A percentile compares a stretch with the other conserved stretches of the same genome.
Conservation (phyloP, 2,329 filamentous ascomycete species). For the Cytospora chrysosperma region DNA sequence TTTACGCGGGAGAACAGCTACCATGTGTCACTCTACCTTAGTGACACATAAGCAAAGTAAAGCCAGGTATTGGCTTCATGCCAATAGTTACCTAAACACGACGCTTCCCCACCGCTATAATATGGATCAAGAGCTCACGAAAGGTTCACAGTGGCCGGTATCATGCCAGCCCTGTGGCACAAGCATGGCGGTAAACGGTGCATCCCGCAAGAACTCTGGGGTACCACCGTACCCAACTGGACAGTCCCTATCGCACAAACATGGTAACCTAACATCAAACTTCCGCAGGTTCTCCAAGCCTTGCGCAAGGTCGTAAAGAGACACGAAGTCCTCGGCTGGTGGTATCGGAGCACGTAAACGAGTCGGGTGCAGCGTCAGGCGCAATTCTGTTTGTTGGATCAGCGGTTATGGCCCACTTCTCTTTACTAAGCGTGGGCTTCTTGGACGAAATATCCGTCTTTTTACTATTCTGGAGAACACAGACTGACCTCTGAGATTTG, state of each 20-base stretch:
- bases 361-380: constrained; percentile 1
- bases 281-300: neutral
- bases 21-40: no score
- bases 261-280: constrained; percentile 5
- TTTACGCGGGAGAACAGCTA: no score
- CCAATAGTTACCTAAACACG: no score
- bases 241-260: neutral
- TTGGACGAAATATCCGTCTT: neutral
- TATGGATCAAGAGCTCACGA: neutral
- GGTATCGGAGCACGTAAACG: neutral
- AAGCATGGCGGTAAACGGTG: constrained; percentile 2
- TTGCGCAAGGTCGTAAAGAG: neutral
- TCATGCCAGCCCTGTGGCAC: constrained; percentile 15
- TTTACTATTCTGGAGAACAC: neutral
- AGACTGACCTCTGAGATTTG: constrained; percentile 8
- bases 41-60: no score
- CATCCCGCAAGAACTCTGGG: neutral
- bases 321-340: neutral
- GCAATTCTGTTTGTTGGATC: neutral
- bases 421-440: no score
- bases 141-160: neutral
- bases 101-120: neutral
- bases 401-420: neutral
- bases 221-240: neutral
- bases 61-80: no score